A percentile compares a stretch with the other conserved stretches of the same genome.
Evolutionary conservation across 176 grass and related monocot species (phyloP).

Genomic region (Oryza glaberrima): DNA sequence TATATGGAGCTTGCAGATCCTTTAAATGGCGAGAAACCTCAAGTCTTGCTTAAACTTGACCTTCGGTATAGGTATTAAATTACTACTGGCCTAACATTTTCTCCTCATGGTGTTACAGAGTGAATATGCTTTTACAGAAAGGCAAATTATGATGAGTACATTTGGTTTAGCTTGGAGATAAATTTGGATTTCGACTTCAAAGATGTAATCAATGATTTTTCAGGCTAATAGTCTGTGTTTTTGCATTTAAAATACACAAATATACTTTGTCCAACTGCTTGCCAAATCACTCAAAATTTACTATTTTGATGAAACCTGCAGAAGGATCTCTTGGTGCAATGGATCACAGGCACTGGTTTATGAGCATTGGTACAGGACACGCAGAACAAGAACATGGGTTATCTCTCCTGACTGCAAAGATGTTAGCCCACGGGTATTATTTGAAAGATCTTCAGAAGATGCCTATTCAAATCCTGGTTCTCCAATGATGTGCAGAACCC

Average conservation of each 20-base stretch:
- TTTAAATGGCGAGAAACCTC: conserved; percentile 60
- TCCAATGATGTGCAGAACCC: conserved; percentile 83
- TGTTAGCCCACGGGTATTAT: conserved; percentile 58
- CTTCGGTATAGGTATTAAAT: conserved; percentile 76
- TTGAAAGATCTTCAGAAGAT: conserved; percentile 91
- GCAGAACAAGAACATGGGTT: conserved; percentile 81
- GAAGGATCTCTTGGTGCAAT: conserved; percentile 76
- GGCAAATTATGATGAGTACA: not conserved
- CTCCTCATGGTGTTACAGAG: not conserved
- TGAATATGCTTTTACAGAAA: not conserved
- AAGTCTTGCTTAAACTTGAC: conserved; percentile 80
- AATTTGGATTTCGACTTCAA: not conserved
- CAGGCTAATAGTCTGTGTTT: not conserved
- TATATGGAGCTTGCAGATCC: conserved; percentile 71
- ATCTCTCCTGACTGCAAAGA: conserved; percentile 58
- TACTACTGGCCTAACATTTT: conserved; percentile 5
- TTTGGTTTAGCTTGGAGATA: conserved; percentile 30
- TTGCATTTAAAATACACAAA: conserved; percentile 3
- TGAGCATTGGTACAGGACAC: conserved; percentile 88
- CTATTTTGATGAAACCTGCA: conserved; percentile 44
- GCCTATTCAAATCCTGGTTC: conserved; percentile 85
- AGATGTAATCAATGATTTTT: not conserved
- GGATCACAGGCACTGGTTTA: conserved; percentile 65
- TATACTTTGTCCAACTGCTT: conserved; percentile 16
- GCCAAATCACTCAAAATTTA: not conserved